These are phyloP conservation scores for Leptosphaerulina australis DNA, from an alignment of 2,329 filamentous ascomycete species.

Conservation along the genomic window DNA sequence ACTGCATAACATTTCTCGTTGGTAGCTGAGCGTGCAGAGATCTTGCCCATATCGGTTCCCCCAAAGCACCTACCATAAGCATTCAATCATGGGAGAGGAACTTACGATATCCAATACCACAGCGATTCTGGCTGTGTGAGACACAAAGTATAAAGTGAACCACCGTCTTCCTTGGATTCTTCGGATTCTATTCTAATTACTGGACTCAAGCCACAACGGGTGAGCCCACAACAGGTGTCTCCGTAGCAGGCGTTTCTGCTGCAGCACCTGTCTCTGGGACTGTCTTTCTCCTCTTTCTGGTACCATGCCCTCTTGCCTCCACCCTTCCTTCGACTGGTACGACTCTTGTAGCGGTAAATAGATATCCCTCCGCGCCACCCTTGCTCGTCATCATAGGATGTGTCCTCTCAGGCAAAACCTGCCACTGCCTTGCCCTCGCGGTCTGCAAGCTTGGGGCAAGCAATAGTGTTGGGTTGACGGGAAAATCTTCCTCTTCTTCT, in stretches of 20 bases:
- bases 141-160: no score
- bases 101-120: no score
- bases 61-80: no score
- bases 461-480: conserved; percentile 83
- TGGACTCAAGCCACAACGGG: no score
- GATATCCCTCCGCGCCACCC: conserved; percentile 87
- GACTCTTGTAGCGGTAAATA: conserved; percentile 84
- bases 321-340: conserved; percentile 80
- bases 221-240: conserved; percentile 6
- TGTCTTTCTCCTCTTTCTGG: conserved; percentile 67
- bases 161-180: no score
- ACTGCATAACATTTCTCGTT: no score
- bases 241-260: background rate
- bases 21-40: no score
- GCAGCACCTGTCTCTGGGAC: conserved; percentile 21
- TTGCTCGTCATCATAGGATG: conserved; percentile 91
- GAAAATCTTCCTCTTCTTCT: conserved; percentile 68
- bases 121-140: no score
- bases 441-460: conserved; percentile 82
- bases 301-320: conserved; percentile 77
- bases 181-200: no score
- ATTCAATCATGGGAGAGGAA: no score
- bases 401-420: conserved; percentile 88
- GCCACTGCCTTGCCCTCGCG: conserved; percentile 78
- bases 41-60: no score